Evolutionary conservation across 352 stramenopile genomes (phyloP), one percentile per base, ranked within the genome.

Genomic region (Globisporangium nagaii): DNA sequence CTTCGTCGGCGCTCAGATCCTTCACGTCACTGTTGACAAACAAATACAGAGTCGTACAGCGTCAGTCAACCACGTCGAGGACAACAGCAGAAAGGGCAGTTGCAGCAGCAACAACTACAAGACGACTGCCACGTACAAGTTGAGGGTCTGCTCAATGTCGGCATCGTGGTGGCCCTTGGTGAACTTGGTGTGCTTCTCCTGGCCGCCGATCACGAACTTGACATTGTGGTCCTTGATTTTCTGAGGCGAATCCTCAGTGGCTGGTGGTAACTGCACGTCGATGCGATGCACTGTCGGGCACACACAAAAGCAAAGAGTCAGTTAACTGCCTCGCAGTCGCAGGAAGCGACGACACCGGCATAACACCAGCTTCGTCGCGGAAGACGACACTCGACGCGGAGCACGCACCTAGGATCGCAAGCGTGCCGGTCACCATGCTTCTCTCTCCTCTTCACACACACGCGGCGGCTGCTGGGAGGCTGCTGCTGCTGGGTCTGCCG

Each of bases 361-460:
- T n/a, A n/a, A n/a, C n/a, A n/a, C n/a, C n/a, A n/a, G n/a, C n/a
- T n/a, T n/a, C n/a, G n/a, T n/a, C n/a, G n/a, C n/a, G n/a, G n/a
- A n/a, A n/a, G n/a, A n/a, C n/a, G n/a, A n/a, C n/a, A n/a, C n/a
- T n/a, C n/a, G n/a, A n/a, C n/a, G n/a, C n/a, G n/a, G n/a, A n/a
- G 28, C 0, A 37, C 71, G 55, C 51, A 81, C 68, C 71, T 32
- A 42, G 66, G 22, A 78, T 67, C 45, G 68, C 49, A 25, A 81
- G 63, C 68, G 68, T 75, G 51, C 66, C 68, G 12, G 71, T 73
- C 36, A 53, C 60, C 71, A 78, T 81, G 56, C 51, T 61, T 56
- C 48, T 62, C 61, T 50, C 43, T 48, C n/a, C 20, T 22, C n/a
- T n/a, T 41, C 35, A 24, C 11, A 39, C 11, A 39, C 35, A 22